These are phyloP conservation scores for Eugenia klotzschiana DNA, from an alignment of 441 rosid genomes.

Conservation along the genomic window DNA sequence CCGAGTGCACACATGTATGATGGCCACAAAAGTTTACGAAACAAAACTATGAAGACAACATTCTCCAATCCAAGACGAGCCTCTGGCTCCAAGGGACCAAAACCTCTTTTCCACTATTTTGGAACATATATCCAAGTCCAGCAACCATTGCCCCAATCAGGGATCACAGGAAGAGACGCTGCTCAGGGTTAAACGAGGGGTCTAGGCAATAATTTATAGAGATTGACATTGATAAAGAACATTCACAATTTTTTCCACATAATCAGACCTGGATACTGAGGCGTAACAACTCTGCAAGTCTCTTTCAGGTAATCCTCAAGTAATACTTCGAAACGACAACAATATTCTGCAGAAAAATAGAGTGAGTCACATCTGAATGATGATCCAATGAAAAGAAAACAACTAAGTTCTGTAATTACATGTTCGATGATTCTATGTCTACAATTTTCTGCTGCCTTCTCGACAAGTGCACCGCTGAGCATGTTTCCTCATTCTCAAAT, in stretches of 20 bases:
- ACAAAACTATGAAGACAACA: too few species aligned
- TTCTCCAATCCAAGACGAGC: too few species aligned
- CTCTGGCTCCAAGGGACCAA: too few species aligned
- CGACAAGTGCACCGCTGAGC: conserved; percentile 82
- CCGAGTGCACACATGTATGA: neutral
- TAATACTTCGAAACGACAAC: conserved; percentile 93
- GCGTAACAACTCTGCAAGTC: conserved; percentile 83
- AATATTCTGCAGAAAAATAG: conserved; percentile 57
- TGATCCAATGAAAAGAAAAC: neutral
- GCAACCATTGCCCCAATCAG: neutral
- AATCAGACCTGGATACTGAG: conserved; percentile 55
- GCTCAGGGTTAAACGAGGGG: neutral
- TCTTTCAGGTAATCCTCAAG: conserved; percentile 70
- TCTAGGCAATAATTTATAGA: neutral
- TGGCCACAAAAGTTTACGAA: too few species aligned
- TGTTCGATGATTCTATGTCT: conserved; percentile 89
- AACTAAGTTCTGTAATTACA: conserved; percentile 16
- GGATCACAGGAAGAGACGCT: neutral
- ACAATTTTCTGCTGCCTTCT: conserved; percentile 88
- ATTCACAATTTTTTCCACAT: neutral
- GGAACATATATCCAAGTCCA: neutral
- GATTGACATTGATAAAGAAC: neutral
- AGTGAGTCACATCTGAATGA: neutral
- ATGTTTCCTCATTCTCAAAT: conserved; percentile 75
- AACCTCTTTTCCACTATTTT: too few species aligned